Evolutionary conservation across 805 yeast species (phyloP).

Genomic region (Candida insectorum): DNA sequence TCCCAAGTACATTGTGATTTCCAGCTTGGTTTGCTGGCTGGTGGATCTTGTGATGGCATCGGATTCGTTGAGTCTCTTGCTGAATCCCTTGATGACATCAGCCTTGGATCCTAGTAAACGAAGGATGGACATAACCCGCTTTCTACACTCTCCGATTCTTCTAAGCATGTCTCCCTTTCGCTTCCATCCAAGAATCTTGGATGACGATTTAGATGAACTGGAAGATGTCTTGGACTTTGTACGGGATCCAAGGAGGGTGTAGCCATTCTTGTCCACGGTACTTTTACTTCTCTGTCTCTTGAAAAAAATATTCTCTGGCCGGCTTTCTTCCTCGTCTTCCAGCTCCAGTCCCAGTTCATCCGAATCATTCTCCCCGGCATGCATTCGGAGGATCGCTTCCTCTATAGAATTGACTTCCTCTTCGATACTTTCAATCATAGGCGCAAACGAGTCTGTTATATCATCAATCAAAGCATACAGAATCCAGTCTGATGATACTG

Average conservation of each 20-base stretch:
- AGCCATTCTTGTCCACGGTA: conserved; percentile 28
- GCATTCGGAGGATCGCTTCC: conserved; percentile 85
- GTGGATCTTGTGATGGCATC: conserved; percentile 26
- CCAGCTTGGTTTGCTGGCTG: conserved; percentile 41
- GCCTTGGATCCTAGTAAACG: conserved; percentile 88
- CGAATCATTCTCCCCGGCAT: conserved; percentile 56
- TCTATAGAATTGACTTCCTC: conserved; percentile 94
- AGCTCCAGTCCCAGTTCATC: conserved; percentile 37
- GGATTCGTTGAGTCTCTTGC: conserved; percentile 69
- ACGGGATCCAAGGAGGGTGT: conserved; percentile 6
- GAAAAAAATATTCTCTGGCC: conserved; percentile 22
- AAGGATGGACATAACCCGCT: conserved; percentile 86
- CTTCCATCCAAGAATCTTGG: conserved; percentile 63
- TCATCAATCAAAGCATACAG: conserved; percentile 96
- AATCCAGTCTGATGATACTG: conserved; percentile 93
- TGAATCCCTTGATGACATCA: conserved; percentile 94
- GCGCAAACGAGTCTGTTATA: conserved; percentile 96
- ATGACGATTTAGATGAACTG: conserved; percentile 35
- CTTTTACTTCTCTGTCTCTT: conserved; percentile 35
- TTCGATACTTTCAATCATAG: conserved; percentile 91
- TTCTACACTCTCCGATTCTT: conserved; percentile 92
- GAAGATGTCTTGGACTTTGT: conserved; percentile 23
- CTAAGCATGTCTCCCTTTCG: conserved; percentile 93
- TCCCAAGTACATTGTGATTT: conserved; percentile 91
- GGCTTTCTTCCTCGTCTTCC: conserved; percentile 13